Conservation (phyloP, 169 alveolate genomes). For the Babesia bovis region DNA sequence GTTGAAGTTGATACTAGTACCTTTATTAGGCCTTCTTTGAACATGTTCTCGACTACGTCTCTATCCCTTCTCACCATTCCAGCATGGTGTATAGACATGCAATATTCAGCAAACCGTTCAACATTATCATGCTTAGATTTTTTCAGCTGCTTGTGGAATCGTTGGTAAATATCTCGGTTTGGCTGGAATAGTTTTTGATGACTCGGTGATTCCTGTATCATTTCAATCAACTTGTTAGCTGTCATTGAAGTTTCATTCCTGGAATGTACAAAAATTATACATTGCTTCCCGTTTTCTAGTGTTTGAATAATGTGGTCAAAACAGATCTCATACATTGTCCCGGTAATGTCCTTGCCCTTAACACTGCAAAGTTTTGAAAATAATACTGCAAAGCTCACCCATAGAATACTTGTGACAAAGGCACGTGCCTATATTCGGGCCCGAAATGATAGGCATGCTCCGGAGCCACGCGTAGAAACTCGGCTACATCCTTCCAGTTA, state of each 20-base stretch:
- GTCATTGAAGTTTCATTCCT: slow-evolving; percentile 94
- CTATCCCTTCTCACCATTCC: slow-evolving; percentile 93
- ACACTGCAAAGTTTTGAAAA: slow-evolving; percentile 83
- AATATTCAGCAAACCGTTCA: slow-evolving; percentile 87
- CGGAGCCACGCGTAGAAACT: slow-evolving; percentile 91
- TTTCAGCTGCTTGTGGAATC: slow-evolving; percentile 17
- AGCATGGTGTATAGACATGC: slow-evolving; percentile 99
- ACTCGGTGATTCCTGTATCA: slow-evolving; percentile 29
- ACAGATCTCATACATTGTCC: slow-evolving; percentile 36
- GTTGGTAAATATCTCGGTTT: slow-evolving; percentile 43
- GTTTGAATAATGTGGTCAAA: slow-evolving; percentile 64
- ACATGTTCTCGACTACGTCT: slow-evolving; percentile 93
- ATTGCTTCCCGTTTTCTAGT: slow-evolving; percentile 72
- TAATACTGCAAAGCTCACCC: slow-evolving; percentile 91
- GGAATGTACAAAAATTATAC: slow-evolving; percentile 75
- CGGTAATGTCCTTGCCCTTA: slow-evolving; percentile 79
- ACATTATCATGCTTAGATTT: slow-evolving; percentile 17
- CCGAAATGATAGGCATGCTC: slow-evolving; percentile 94
- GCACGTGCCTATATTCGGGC: slow-evolving; percentile 95
- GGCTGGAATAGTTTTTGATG: slow-evolving; percentile 46
- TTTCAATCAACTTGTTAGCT: slow-evolving; percentile 80
- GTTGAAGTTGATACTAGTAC: slow-evolving; percentile 98
- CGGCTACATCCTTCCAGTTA: slow-evolving; percentile 98
- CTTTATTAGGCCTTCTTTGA: slow-evolving; percentile 92
- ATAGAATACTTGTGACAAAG: slow-evolving; percentile 91